Base-by-base conservation (phyloP, 768 basidiomycete genomes). In the Candolleomyces efflorescens region DNA sequence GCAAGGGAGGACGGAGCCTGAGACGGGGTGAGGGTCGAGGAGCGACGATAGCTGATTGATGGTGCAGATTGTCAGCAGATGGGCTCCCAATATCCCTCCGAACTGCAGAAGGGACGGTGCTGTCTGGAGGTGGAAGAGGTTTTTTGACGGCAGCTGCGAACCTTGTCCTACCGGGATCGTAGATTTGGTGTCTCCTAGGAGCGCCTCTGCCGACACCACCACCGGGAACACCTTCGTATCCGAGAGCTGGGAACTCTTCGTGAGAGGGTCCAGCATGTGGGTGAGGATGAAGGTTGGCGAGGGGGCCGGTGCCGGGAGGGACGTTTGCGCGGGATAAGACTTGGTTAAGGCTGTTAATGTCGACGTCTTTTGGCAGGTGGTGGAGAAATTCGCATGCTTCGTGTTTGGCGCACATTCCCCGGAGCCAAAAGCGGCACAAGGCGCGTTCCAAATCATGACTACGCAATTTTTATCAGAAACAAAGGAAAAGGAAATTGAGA, bases 361-460 rank as follows among this genome's bases (percentile, higher is more conserved):
- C 94, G 41, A 90, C 86, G 62, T 94, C 89, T 63, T 90, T 86
- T 5, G 92, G 93, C 4, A 95, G 76, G 68, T 92, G 90, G 68
- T 97, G 95, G 67, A 97, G 73, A 73, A 98, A 98, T 73, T 98
- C 97, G 83, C 95, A 98, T 62, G 82, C 84, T 57, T 96, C 94
- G 55, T 94, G 91, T 71, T 99, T 99, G 27, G 95, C 92, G 67
- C 97, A 99, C 46, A 94, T 94, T 5, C 96, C 96, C 52, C 95
- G 84, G 27, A 99, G 81, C 97, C 97, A 99, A 77, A 99, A 99
- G 37, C 97, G 89, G 74, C 91, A 94, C 20, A 98, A 71, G 1
- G 95, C 95, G 43, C 95, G 84, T 70, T 98, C 95, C 3, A 97
- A 82, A 66, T 98, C 95, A 68, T 97, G 95, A 64, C 95, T 97